Evolutionary conservation across 768 basidiomycete genomes (phyloP).

Genomic region (Ramaria sp.): DNA sequence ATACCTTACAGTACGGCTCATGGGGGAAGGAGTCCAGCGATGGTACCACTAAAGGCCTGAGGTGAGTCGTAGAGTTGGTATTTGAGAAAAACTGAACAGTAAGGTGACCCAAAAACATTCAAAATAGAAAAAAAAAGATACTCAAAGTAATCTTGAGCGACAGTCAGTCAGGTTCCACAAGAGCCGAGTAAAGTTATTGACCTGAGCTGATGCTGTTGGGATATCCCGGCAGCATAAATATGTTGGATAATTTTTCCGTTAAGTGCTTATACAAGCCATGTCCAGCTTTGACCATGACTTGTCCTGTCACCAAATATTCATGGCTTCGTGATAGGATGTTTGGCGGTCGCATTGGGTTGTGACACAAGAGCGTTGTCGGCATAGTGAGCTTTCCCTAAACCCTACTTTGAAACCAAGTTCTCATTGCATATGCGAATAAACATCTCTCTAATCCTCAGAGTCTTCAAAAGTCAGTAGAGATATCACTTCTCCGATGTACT

Average conservation of each 20-base stretch:
- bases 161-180: constrained; percentile 15
- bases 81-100: constrained; percentile 20
- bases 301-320: not conserved
- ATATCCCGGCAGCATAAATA: constrained; percentile 57
- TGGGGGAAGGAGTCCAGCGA: constrained; percentile 52
- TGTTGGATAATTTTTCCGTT: constrained; percentile 28
- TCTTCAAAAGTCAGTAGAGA: constrained; percentile 38
- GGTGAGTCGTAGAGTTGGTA: constrained; percentile 58
- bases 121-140: not conserved
- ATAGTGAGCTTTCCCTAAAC: constrained; percentile 7
- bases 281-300: not conserved
- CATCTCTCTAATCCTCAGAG: constrained; percentile 19
- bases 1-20: constrained; percentile 58
- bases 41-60: constrained; percentile 61
- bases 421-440: not conserved
- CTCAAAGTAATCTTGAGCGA: constrained; percentile 5
- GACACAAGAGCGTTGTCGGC: too few species aligned
- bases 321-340: too few species aligned
- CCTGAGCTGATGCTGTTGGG: constrained; percentile 53
- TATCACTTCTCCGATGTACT: not conserved
- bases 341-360: too few species aligned
- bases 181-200: constrained; percentile 13
- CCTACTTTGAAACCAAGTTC: constrained; percentile 13
- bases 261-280: not conserved
- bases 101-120: constrained; percentile 2